Conservation (phyloP, 176 grass and related monocot genomes). For the Thalia dealbata region DNA sequence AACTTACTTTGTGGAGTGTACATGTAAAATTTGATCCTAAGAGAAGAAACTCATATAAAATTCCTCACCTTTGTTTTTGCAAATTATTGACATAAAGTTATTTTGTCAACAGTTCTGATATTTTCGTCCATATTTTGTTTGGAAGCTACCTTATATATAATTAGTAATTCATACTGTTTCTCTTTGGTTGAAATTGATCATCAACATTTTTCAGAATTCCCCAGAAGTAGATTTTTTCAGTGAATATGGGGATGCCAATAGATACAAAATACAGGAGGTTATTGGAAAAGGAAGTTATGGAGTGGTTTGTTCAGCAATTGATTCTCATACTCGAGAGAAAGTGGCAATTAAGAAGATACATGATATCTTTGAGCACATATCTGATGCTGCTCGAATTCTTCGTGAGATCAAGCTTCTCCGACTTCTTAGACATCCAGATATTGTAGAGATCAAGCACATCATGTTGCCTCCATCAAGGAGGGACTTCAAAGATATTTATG, state of each 20-base stretch:
- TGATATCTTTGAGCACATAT: conserved; percentile 97
- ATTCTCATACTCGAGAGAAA: conserved; percentile 82
- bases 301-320: conserved; percentile 88
- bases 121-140: too few relatives aligned
- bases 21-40: too few relatives aligned
- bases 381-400: conserved; percentile 89
- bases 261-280: conserved; percentile 98
- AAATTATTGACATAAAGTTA: too few relatives aligned
- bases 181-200: conserved; percentile 3
- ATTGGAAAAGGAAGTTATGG: conserved; percentile 98
- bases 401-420: conserved; percentile 95
- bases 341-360: conserved; percentile 99
- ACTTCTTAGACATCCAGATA: conserved; percentile 93
- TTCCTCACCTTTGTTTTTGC: too few relatives aligned
- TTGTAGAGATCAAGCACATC: conserved; percentile 99
- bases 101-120: too few relatives aligned
- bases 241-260: conserved; percentile 85
- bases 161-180: background rate
- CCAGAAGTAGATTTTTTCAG: conserved; percentile 78
- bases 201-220: conserved; percentile 44
- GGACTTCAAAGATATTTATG: conserved; percentile 98
- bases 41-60: too few relatives aligned
- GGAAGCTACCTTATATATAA: background rate
- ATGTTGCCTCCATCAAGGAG: conserved; percentile 94
- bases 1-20: too few relatives aligned